These are phyloP conservation scores for Colletotrichum gigasporum DNA, from an alignment of 2,329 filamentous ascomycete species.

Conservation along the genomic window DNA sequence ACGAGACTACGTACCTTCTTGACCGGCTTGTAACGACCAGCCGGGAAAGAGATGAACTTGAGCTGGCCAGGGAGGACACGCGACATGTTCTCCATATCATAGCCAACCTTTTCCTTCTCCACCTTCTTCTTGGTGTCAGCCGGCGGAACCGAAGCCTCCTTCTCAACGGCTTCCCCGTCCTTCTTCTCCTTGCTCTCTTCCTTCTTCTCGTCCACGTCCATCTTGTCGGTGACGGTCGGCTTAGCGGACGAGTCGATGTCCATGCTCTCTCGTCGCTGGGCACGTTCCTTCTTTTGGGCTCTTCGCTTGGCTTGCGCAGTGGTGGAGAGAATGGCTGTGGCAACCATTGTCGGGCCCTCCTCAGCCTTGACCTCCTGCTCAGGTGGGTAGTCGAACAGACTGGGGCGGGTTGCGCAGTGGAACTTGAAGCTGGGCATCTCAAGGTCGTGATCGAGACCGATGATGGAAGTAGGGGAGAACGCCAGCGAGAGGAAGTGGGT, in stretches of 20 bases:
- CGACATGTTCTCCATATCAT: slow-evolving; percentile 97
- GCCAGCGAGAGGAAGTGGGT: slow-evolving; percentile 96
- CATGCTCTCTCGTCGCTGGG: slow-evolving; percentile 92
- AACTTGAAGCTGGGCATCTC: slow-evolving; percentile 96
- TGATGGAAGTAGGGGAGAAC: slow-evolving; percentile 96
- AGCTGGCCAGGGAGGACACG: slow-evolving; percentile 91
- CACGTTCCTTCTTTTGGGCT: slow-evolving; percentile 92
- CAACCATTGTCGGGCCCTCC: slow-evolving; percentile 91
- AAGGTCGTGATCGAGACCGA: slow-evolving; percentile 91
- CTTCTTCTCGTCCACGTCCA: slow-evolving; percentile 82
- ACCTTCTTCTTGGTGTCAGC: slow-evolving; percentile 83
- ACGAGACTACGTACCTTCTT: slow-evolving; percentile 71
- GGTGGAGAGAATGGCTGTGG: slow-evolving; percentile 94
- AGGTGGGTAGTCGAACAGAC: slow-evolving; percentile 96
- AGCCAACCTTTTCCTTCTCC: slow-evolving; percentile 96
- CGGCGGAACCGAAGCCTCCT: slow-evolving; percentile 59
- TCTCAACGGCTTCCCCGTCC: slow-evolving; percentile 55
- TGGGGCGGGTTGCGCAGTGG: slow-evolving; percentile 92
- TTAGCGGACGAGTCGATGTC: slow-evolving; percentile 86
- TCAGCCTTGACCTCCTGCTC: slow-evolving; percentile 96
- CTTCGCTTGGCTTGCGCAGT: slow-evolving; percentile 96
- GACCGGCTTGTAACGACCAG: slow-evolving; percentile 91
- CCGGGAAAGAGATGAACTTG: slow-evolving; percentile 93
- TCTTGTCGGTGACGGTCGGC: slow-evolving; percentile 73
- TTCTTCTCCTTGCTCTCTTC: slow-evolving; percentile 70